phyloP scores from a whole-genome alignment of 2,329 filamentous ascomycete species.

The Didymella pinodella region DNA sequence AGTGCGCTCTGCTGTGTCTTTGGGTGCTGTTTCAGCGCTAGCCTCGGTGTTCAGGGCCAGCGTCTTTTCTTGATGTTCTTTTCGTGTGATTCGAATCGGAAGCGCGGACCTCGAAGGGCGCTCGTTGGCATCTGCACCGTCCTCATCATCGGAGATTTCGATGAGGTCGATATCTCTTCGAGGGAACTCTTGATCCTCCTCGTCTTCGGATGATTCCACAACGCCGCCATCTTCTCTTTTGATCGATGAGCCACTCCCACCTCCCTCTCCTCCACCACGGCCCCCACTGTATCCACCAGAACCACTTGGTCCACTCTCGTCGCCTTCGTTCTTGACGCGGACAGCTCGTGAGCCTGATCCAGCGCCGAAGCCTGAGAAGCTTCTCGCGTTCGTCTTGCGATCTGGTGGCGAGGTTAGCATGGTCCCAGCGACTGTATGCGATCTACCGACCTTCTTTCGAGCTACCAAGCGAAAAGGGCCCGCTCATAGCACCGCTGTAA shows the following conservation, averaged over 20 bases:
- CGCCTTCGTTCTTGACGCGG: slow-evolving; percentile 44
- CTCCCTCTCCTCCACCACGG: slow-evolving; percentile 17
- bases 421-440: background rate
- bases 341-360: slow-evolving; percentile 44
- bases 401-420: slow-evolving; percentile 30
- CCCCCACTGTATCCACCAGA: slow-evolving; percentile 24
- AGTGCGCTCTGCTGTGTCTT: slow-evolving; percentile 46
- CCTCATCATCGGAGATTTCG: slow-evolving; percentile 64
- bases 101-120: slow-evolving; percentile 36
- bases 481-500: slow-evolving; percentile 53
- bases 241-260: slow-evolving; percentile 27
- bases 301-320: slow-evolving; percentile 31
- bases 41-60: slow-evolving; percentile 64
- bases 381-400: slow-evolving; percentile 30
- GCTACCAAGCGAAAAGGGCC: slow-evolving; percentile 52
- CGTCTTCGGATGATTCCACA: slow-evolving; percentile 60
- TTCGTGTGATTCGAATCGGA: slow-evolving; percentile 64
- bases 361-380: slow-evolving; percentile 34
- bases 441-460: slow-evolving; percentile 32
- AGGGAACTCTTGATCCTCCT: slow-evolving; percentile 54
- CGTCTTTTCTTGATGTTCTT: slow-evolving; percentile 63
- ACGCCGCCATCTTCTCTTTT: slow-evolving; percentile 51
- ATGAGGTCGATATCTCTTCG: slow-evolving; percentile 66
- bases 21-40: slow-evolving; percentile 56
- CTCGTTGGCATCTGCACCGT: slow-evolving; percentile 41